Evolutionary conservation across 306 rosid species (phyloP).

Genomic region (Malus asiatica): DNA sequence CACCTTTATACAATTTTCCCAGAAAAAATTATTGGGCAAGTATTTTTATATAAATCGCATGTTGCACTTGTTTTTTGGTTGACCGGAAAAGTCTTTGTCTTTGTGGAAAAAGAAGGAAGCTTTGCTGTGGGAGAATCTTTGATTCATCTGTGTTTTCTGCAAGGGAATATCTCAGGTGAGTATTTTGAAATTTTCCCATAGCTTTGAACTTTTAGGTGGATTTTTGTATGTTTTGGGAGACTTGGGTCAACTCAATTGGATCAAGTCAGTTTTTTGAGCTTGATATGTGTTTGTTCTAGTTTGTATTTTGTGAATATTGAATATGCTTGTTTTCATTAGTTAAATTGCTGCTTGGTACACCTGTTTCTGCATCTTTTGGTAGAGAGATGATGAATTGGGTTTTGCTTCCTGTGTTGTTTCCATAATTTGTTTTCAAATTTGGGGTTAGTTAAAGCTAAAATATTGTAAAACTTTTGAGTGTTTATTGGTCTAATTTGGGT

Average conservation of each 20-base stretch:
- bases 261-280: not conserved
- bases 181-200: not conserved
- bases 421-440: slow-evolving; percentile 4
- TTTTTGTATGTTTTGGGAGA: not conserved
- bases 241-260: slow-evolving; percentile 16
- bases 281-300: not conserved
- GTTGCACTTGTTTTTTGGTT: no score
- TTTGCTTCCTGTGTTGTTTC: not conserved
- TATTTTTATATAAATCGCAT: no score
- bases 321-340: not conserved
- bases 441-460: not conserved
- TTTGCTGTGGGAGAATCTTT: slow-evolving; percentile 7
- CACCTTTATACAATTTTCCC: no score
- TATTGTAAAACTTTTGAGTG: not conserved
- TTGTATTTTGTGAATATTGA: not conserved
- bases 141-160: not conserved
- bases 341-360: not conserved
- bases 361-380: not conserved
- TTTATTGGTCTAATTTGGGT: not conserved
- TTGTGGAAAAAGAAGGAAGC: not conserved
- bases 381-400: slow-evolving; percentile 1
- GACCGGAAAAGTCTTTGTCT: not conserved
- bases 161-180: slow-evolving; percentile 24
- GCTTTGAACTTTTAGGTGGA: not conserved
- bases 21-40: no score